These are phyloP conservation scores for Penicillium coprophilum DNA, from an alignment of 495 filamentous ascomycete genomes.

Conservation along the genomic window DNA sequence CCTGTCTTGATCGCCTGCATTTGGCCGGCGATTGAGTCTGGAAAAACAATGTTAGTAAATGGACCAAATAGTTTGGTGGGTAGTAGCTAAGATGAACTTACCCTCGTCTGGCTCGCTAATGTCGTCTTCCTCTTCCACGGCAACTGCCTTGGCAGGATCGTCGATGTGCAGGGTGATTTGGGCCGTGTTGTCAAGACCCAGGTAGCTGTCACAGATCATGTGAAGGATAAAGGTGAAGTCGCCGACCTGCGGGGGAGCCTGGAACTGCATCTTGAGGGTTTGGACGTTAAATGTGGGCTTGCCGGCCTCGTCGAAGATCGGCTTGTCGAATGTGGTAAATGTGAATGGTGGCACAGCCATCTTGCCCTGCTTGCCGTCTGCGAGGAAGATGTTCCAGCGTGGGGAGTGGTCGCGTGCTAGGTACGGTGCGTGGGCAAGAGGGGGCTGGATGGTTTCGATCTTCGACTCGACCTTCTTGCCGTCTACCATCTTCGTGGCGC, in stretches of 20 bases:
- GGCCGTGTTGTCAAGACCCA: slow-evolving; percentile 86
- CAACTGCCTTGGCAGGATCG: slow-evolving; percentile 78
- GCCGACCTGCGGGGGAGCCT: slow-evolving; percentile 88
- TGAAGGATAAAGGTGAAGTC: slow-evolving; percentile 92
- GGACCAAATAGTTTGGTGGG: background rate
- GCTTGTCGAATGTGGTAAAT: slow-evolving; percentile 86
- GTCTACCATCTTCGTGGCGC: slow-evolving; percentile 55
- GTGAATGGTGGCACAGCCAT: slow-evolving; percentile 94
- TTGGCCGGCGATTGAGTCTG: slow-evolving; percentile 92
- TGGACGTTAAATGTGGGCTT: slow-evolving; percentile 89
- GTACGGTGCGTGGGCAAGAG: slow-evolving; percentile 85
- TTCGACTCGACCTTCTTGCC: slow-evolving; percentile 50
- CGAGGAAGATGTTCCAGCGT: slow-evolving; percentile 89
- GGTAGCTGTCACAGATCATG: slow-evolving; percentile 87
- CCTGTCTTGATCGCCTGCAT: slow-evolving; percentile 86
- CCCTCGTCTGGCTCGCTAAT: slow-evolving; percentile 98
- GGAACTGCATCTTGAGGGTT: slow-evolving; percentile 96
- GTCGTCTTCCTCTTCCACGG: slow-evolving; percentile 76
- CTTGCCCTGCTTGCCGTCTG: slow-evolving; percentile 88
- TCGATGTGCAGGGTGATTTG: slow-evolving; percentile 89
- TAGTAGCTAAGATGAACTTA: slow-evolving; percentile 44
- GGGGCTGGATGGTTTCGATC: slow-evolving; percentile 67
- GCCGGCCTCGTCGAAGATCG: slow-evolving; percentile 67
- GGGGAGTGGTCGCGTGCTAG: slow-evolving; percentile 85
- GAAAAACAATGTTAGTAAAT: slow-evolving; percentile 30